Conservation (phyloP, 306 rosid genomes). For the Glycine tomentella region DNA sequence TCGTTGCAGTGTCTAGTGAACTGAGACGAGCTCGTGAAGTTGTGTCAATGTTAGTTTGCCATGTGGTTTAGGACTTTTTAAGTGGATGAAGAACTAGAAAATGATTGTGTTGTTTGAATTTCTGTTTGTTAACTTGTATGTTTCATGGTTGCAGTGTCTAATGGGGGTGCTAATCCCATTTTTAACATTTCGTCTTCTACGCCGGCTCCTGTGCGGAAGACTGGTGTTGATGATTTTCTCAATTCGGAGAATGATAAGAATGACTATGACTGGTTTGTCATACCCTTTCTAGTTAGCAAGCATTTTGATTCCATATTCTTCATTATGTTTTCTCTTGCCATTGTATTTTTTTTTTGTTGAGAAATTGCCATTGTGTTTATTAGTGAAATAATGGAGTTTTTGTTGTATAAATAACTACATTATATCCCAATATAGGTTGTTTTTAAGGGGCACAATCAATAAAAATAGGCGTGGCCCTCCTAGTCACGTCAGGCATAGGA, state of each 20-base stretch:
- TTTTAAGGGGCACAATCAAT: not conserved
- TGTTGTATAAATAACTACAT: too few species aligned
- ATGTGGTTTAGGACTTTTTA: not conserved
- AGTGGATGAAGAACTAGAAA: slow-evolving; percentile 8
- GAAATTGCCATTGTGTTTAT: too few species aligned
- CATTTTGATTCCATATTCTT: not conserved
- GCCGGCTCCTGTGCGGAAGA: slow-evolving; percentile 69
- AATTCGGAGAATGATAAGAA: slow-evolving; percentile 82
- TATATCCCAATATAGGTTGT: too few species aligned
- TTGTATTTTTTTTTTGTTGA: too few species aligned
- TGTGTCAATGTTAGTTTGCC: not conserved
- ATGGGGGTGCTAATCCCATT: slow-evolving; percentile 67
- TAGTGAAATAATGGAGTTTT: slow-evolving; percentile 27
- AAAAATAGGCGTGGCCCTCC: not conserved
- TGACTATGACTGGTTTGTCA: slow-evolving; percentile 83
- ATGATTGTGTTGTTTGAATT: slow-evolving; percentile 27
- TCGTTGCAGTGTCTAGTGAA: slow-evolving; percentile 25
- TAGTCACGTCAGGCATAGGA: not conserved
- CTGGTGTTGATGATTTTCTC: slow-evolving; percentile 78
- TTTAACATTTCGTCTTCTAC: slow-evolving; percentile 66
- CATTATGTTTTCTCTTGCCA: not conserved
- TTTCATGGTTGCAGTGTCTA: slow-evolving; percentile 59
- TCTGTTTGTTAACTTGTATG: slow-evolving; percentile 5
- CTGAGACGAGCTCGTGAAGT: too few species aligned
- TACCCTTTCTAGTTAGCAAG: not conserved